Evolutionary conservation across 805 yeast genomes (phyloP), one percentile per base, ranked within the genome.

Genomic region (Pichia eremophila): DNA sequence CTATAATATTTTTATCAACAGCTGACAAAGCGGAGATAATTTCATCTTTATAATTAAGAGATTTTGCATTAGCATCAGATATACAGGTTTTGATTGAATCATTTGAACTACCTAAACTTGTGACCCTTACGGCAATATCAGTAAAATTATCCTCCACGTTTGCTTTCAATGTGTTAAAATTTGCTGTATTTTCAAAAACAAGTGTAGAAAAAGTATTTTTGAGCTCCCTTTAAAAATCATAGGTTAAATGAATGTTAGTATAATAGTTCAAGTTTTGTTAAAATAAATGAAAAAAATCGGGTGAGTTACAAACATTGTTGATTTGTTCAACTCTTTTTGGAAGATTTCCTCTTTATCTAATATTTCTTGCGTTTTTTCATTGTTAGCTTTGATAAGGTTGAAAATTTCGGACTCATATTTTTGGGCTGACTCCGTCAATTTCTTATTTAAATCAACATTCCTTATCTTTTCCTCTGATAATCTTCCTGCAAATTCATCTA

Each of bases 381-480:
- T 18, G 22, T 50, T 38, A 22, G 27, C 28, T n/a, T 25, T 25
- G 4, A 39, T 51, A 48, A 44, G 51, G 39, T 31, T 44, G 44
- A 9, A 45, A 40, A 50, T 56, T 4, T 46, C 35, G 3, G 44
- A 35, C 38, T 56, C 54, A 27, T 46, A 34, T n/a, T 17, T 40
- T 9, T 34, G 43, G 28, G 54, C 50, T 29, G 40, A 22, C 4
- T 45, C 46, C 9, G 54, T 57, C 14, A 63, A 39, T 0, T 46
- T 44, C 40, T 56, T 61, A 28, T 54, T 56, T n/a, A 69, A 51
- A n/a, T 58, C 56, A 3, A 46, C 32, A 3, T 62, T 67, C 46
- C 63, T 69, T 12, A 72, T 59, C 46, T 70, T 73, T 51, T 74
- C 77, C 46, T 73, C 78, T 9, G 74, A 70, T 39, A 74, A 59